These are phyloP conservation scores for Blastobotrys americana DNA, from an alignment of 805 yeast species.

Conservation along the genomic window DNA sequence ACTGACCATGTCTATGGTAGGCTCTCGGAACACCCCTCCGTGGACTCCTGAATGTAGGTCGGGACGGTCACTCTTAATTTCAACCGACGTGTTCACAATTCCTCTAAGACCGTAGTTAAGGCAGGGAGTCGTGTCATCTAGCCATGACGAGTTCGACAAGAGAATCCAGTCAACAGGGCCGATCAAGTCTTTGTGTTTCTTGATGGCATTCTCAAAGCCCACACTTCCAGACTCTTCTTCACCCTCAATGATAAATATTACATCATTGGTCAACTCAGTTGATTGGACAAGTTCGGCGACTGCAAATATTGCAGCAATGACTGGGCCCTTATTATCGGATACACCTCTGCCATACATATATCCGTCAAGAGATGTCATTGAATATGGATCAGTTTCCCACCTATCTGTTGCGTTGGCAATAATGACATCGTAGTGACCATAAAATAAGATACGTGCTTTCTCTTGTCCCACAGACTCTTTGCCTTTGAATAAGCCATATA, in stretches of 20 bases:
- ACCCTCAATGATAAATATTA: conserved; percentile 83
- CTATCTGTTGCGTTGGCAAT: conserved; percentile 50
- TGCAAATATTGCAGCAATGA: conserved; percentile 77
- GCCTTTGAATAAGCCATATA: conserved; percentile 57
- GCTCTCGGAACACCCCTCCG: conserved; percentile 87
- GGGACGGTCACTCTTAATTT: conserved; percentile 63
- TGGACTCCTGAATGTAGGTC: conserved; percentile 96
- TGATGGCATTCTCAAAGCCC: conserved; percentile 71
- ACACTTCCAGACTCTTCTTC: conserved; percentile 92
- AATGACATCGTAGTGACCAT: conserved; percentile 95
- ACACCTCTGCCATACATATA: conserved; percentile 88
- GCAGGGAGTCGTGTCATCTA: conserved; percentile 83
- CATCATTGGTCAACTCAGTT: conserved; percentile 54
- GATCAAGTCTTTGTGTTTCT: conserved; percentile 41
- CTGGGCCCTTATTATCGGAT: conserved; percentile 92
- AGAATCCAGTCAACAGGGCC: conserved; percentile 84
- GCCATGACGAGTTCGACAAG: conserved; percentile 89
- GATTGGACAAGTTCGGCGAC: conserved; percentile 61
- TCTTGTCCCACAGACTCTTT: conserved; percentile 22
- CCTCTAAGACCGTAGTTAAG: conserved; percentile 93
- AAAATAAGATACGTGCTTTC: conserved; percentile 56
- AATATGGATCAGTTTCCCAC: conserved; percentile 80
- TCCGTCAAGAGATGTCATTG: conserved; percentile 70
- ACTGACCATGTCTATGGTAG: conserved; percentile 77
- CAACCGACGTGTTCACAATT: conserved; percentile 71